Base-by-base conservation (phyloP, 495 filamentous ascomycete genomes). In the Hypoxylon subgilvum region DNA sequence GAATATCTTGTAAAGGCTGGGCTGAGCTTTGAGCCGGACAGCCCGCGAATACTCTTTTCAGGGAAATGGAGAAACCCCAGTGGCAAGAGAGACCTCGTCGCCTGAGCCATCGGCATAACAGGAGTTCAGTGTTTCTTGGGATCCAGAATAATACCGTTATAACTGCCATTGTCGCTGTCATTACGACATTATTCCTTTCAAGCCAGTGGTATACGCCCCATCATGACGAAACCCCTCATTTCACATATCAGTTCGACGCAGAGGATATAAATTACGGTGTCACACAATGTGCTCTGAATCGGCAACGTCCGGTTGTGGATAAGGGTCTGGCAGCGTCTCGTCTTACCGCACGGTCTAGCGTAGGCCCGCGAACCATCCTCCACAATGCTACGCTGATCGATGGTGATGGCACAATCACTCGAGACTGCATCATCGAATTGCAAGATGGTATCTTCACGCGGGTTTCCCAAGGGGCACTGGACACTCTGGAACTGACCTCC, bases 321-420 rank as follows among this genome's bases (percentile, higher is more conserved):
- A 38, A 10, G 44, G 54, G 36, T 18, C 31, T 61, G 10, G 57
- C 57, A 32, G 13, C 49, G 30, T 54, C 50, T 43, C 57, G 57
- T 31, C 44, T 61, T 18, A 44, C 43, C n/a, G 9, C 43, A 23
- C 12, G 4, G 9, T 44, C 64, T 1, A 35, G 64, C n/a, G 30
- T 9, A 10, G 31, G 57, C 2, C 10, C 16, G 30, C 49, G 57
- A 3, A 61, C 38, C 14, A 54, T 71, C 4, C 41, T 75, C 1
- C 56, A 57, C 17, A 75, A 76, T 55, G 70, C 57, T 4, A 76
- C 68, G 6, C 61, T 76, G 12, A 68, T 76, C 42, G 68, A 76
- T 47, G 74, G 74, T 7, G 66, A 73, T 45, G 55, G 35, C 27
- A 58, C 67, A 21, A 30, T 54, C 10, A 45, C 36, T 18, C 19